Evolutionary conservation across 2,329 filamentous ascomycete species (phyloP).

Genomic region (Stachybotrys chlorohalonatus): DNA sequence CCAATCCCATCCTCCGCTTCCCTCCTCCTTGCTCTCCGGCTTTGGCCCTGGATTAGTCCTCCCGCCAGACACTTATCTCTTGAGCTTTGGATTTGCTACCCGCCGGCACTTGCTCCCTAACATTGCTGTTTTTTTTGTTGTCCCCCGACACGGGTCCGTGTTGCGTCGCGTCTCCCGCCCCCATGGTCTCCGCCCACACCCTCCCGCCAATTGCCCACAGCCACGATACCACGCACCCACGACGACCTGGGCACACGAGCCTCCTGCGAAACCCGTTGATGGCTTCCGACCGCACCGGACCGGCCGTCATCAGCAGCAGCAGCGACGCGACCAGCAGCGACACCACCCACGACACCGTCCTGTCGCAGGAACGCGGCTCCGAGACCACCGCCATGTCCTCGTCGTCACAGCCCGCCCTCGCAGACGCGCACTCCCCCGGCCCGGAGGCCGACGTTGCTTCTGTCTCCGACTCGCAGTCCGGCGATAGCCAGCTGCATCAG

Average conservation of each 20-base stretch:
- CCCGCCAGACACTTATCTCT: not conserved
- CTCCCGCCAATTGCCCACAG: not conserved
- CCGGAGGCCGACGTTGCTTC: not conserved
- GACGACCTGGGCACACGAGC: not conserved
- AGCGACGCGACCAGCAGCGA: not conserved
- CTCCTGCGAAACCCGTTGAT: not conserved
- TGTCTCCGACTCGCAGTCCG: not conserved
- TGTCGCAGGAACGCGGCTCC: slow-evolving; percentile 5
- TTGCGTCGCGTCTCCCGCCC: not conserved
- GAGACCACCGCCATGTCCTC: not conserved
- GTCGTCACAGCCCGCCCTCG: not conserved
- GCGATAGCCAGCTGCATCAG: slow-evolving; percentile 37
- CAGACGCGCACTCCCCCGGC: not conserved
- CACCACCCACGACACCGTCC: slow-evolving; percentile 11
- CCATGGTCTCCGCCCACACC: not conserved
- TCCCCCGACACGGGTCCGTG: not conserved
- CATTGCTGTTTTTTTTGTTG: no score
- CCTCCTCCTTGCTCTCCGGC: not conserved
- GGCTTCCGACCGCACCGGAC: not conserved
- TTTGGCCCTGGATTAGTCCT: not conserved
- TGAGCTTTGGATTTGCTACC: not conserved
- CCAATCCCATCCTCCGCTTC: not conserved
- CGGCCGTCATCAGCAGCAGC: not conserved
- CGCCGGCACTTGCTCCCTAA: not conserved
- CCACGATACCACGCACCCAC: not conserved